Conservation (phyloP, 192 early-diverging fungal genomes). For the Mortierella alpina region DNA sequence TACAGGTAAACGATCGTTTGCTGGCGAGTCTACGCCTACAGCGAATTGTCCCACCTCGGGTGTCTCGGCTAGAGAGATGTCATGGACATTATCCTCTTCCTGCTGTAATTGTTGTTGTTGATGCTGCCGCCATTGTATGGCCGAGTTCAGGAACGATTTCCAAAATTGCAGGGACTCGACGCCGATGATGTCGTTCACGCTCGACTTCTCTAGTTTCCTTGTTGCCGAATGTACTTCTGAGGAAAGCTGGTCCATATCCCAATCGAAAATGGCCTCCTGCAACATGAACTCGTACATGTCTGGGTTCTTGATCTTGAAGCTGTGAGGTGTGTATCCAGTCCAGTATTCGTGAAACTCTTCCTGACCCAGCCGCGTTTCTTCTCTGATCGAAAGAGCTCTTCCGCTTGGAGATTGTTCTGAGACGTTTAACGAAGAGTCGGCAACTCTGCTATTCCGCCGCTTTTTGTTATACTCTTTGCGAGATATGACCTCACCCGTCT, state of each 20-base stretch:
- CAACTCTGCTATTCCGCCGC: neutral
- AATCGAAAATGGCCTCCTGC: constrained; percentile 46
- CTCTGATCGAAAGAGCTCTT: constrained; percentile 15
- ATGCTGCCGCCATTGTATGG: constrained; percentile 15
- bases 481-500: constrained; percentile 30
- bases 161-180: constrained; percentile 55
- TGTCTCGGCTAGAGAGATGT: too few species aligned
- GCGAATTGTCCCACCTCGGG: too few species aligned
- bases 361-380: constrained; percentile 21
- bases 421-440: neutral
- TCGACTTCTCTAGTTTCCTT: constrained; percentile 60
- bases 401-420: neutral
- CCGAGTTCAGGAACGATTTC: constrained; percentile 47
- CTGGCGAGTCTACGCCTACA: too few species aligned
- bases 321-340: constrained; percentile 38
- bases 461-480: constrained; percentile 13
- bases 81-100: neutral
- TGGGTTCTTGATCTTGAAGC: constrained; percentile 32
- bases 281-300: constrained; percentile 54
- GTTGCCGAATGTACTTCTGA: constrained; percentile 28
- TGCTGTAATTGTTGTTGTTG: neutral
- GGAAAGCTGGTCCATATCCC: constrained; percentile 39
- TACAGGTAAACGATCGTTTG: too few species aligned
- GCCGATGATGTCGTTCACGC: constrained; percentile 38
- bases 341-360: constrained; percentile 47